A percentile compares a stretch with the other conserved stretches of the same genome.
Conservation (phyloP, 768 basidiomycete species). For the Asterophora lycoperdoides region DNA sequence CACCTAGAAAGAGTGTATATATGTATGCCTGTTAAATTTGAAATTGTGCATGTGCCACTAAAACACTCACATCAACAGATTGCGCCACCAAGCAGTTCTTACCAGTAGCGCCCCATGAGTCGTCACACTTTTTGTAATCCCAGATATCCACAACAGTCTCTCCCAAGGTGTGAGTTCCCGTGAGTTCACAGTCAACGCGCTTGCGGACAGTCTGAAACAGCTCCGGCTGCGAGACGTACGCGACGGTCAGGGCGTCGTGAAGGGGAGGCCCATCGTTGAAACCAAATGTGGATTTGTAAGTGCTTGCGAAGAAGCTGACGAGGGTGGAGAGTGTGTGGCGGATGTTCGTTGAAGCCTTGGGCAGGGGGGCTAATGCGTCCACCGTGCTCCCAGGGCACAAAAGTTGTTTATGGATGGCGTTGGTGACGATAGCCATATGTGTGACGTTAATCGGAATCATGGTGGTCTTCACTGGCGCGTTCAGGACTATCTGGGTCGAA, state of each 20-base stretch:
- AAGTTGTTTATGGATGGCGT: slow-evolving; percentile 46
- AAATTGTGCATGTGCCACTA: neutral
- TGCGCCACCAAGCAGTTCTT: slow-evolving; percentile 76
- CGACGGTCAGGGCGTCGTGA: slow-evolving; percentile 82
- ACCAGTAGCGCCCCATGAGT: slow-evolving; percentile 67
- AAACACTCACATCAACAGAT: slow-evolving; percentile 53
- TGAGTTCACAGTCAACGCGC: slow-evolving; percentile 79
- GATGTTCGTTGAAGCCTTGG: slow-evolving; percentile 40
- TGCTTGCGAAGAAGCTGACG: slow-evolving; percentile 66
- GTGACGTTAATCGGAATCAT: slow-evolving; percentile 91
- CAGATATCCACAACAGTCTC: slow-evolving; percentile 81
- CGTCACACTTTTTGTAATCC: slow-evolving; percentile 54
- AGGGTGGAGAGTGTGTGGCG: slow-evolving; percentile 73
- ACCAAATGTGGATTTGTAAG: slow-evolving; percentile 73
- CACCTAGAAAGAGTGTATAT: slow-evolving; percentile 45
- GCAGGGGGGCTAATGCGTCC: slow-evolving; percentile 22
- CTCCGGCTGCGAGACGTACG: slow-evolving; percentile 66
- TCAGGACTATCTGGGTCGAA: slow-evolving; percentile 76
- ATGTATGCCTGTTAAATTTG: neutral
- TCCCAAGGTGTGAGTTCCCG: slow-evolving; percentile 60
- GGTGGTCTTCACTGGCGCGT: slow-evolving; percentile 58
- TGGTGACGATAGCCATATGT: slow-evolving; percentile 76
- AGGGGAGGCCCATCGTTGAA: slow-evolving; percentile 84
- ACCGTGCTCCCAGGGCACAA: slow-evolving; percentile 32
- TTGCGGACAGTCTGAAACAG: slow-evolving; percentile 61